Evolutionary conservation across 2,329 filamentous ascomycete species (phyloP), one percentile per base, ranked within the genome.

Genomic region (Botrytis byssoidea): DNA sequence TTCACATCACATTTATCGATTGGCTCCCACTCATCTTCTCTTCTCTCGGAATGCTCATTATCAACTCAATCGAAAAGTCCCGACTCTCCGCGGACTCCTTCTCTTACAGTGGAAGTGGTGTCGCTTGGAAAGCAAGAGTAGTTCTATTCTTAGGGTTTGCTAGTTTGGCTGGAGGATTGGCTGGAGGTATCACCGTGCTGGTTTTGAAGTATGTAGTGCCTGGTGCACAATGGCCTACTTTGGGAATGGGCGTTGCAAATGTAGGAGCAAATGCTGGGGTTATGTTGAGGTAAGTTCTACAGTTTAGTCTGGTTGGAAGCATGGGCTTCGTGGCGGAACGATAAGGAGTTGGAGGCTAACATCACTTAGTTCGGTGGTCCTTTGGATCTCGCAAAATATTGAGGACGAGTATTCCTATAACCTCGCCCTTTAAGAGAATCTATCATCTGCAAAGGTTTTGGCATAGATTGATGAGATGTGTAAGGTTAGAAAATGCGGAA

Each of bases 381-480:
- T 92, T 60, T 92, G 90, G 90, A 83, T 92, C 72, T 90, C 87
- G 83, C 90, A 92, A 85, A 92, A 92, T 79, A 91, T 92, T 88
- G 90, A 92, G 84, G 90, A 91, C 79, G 90, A 92, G 82, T 92
- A 91, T 78, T 87, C 89, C 65, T 92, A 92, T 82, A 91, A 91
- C 81, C 82, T 92, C 77, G 86, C 89, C 74, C 84, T 92, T 76
- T 90, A 74, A 78, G 70, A 22, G 10, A 57, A 20, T 12, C 29
- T 29, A 51, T 29, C 40, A 14, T 25, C 10, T 37, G 35, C 18
- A 1, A 64, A 25, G 46, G 44, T 48, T 57, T 59, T 57, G 51
- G 44, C n/a, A 25, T 32, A 48, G n/a, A 25, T 59, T 71, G 69
- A 37, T 46, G 42, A 42, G 73, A 44, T 29, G 42, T 40, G 46